phyloP scores from a whole-genome alignment of 179 eudicot species.

The Silene vulgaris region DNA sequence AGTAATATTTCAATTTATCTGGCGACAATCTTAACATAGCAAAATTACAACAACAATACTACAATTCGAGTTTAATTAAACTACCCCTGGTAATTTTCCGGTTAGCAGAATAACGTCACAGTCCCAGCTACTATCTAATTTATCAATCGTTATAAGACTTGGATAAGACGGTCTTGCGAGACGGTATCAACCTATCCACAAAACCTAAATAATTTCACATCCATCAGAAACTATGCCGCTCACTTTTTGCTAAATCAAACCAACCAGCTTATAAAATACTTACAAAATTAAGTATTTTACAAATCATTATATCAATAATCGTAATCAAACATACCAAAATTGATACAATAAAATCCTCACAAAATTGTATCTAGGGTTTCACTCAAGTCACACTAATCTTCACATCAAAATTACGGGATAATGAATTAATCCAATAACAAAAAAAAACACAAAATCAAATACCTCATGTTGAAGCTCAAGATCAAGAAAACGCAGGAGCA shows the following conservation, averaged over 20 bases:
- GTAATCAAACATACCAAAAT: neutral
- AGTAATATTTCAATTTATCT: neutral
- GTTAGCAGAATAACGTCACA: neutral
- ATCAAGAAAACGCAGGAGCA: too few relatives aligned
- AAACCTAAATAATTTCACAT: neutral
- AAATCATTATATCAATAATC: too few relatives aligned
- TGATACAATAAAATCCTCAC: neutral
- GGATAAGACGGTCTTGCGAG: neutral
- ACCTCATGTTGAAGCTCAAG: too few relatives aligned
- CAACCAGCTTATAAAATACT: too few relatives aligned
- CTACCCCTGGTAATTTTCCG: neutral
- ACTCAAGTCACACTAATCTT: neutral
- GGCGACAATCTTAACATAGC: neutral
- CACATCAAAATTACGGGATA: neutral
- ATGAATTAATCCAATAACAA: too few relatives aligned
- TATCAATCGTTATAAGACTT: neutral
- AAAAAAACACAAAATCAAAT: too few relatives aligned
- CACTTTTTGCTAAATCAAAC: too few relatives aligned
- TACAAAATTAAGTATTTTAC: too few relatives aligned
- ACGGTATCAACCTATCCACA: neutral
- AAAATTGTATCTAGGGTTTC: slow-evolving; percentile 4
- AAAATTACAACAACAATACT: neutral
- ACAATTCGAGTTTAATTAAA: too few relatives aligned
- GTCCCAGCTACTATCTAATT: too few relatives aligned
- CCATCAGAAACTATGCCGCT: neutral